A percentile compares a stretch with the other conserved stretches of the same genome.
These are phyloP conservation scores for Fusarium fujikuroi DNA, from an alignment of 2,329 filamentous ascomycete genomes.

Conservation along the genomic window DNA sequence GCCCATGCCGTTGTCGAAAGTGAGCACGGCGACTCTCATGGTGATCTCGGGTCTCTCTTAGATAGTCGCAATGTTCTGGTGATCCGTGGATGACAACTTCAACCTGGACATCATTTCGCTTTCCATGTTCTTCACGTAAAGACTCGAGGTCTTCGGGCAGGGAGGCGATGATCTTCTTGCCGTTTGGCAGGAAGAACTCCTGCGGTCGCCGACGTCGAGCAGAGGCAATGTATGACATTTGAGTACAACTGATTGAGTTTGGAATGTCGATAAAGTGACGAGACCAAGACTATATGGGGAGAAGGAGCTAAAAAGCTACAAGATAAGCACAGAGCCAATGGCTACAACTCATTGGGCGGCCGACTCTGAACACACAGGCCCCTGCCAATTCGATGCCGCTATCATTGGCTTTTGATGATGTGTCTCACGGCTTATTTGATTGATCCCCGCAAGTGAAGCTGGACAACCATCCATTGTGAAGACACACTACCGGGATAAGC, in stretches of 20 bases:
- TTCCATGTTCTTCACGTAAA: conserved; percentile 57
- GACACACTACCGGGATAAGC: background rate
- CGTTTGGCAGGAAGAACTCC: conserved; percentile 66
- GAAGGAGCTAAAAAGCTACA: conserved; percentile 20
- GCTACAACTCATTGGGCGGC: conserved; percentile 28
- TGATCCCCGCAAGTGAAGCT: conserved; percentile 15
- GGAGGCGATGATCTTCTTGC: conserved; percentile 66
- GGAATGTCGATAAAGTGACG: background rate
- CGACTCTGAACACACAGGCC: conserved; percentile 22
- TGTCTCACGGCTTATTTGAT: conserved; percentile 33
- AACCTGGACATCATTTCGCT: conserved; percentile 53
- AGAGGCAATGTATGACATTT: conserved; percentile 39
- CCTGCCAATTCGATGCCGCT: conserved; percentile 32
- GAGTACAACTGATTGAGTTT: background rate
- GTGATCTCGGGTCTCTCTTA: conserved; percentile 62
- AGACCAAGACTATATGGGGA: conserved; percentile 5
- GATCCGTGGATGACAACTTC: conserved; percentile 70
- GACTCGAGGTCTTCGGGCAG: conserved; percentile 64
- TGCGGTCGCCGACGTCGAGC: conserved; percentile 54
- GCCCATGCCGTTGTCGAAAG: conserved; percentile 60
- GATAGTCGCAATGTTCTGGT: conserved; percentile 56
- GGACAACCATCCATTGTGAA: conserved; percentile 5
- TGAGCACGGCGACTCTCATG: conserved; percentile 60
- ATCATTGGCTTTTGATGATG: conserved; percentile 41
- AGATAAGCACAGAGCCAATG: conserved; percentile 28